Evolutionary conservation across 768 basidiomycete genomes (phyloP), one percentile per base, ranked within the genome.

Genomic region (Leccinellum albellum): DNA sequence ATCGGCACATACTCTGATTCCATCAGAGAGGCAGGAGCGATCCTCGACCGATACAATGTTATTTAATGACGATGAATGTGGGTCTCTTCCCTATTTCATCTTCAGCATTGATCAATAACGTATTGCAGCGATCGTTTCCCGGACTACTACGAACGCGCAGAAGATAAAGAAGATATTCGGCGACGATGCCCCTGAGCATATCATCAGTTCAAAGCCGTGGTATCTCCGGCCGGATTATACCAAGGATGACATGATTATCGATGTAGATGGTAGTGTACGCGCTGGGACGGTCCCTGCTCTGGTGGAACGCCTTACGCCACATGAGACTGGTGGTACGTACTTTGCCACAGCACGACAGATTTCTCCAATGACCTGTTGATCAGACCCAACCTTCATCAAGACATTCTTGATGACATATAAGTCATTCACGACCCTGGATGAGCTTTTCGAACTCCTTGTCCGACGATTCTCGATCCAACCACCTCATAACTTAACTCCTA

Each of bases 381-480:
- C 51, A 89, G 89, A 97, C 71, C 81, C 86, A 1, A 82, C 82
- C 7, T 96, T 88, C 74, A 89, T 81, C 70, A 87, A 88, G 68
- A 87, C 94, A 1, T 98, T 98, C 81, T 74, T 98, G 61, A 88
- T 97, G 84, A 97, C 96, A 1, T 97, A 92, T 79, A 92, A 94
- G 67, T 94, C 93, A 1, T 98, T 98, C 72, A 91, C 91, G 15
- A 87, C 86, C 6, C 76, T 90, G 46, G 83, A 90, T 55, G 87
- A 93, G 49, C 75, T 98, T 9, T 87, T 96, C 54, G 86, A 93
- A 56, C 78, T 89, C 17, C 84, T 98, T 20, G 81, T 89, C 7
- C 78, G 82, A 45, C 85, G 96, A 17, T 98, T 94, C 74, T 79
- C 81, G 64, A 87, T 94, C 26, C 78, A 82, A 50, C 80, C 90